These are phyloP conservation scores for Phytophthora palmivora DNA, from an alignment of 352 stramenopile genomes.

Conservation along the genomic window DNA sequence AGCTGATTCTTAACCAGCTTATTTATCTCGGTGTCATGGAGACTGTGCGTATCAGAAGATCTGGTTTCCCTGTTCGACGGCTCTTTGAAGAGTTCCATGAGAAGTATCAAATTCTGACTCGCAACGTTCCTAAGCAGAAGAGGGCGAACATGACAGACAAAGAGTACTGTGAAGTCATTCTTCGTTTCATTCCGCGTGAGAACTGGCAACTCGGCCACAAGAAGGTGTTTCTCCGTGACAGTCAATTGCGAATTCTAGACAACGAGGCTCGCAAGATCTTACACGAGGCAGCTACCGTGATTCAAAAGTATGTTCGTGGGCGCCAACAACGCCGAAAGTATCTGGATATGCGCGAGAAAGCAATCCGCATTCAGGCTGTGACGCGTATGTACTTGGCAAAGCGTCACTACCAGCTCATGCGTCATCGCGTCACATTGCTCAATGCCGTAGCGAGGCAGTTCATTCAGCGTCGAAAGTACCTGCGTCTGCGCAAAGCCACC, in stretches of 20 bases:
- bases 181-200: constrained; percentile 78
- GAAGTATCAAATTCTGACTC: constrained; percentile 89
- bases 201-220: constrained; percentile 92
- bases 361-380: constrained; percentile 73
- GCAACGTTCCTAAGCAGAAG: constrained; percentile 69
- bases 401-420: constrained; percentile 56
- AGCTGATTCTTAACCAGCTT: constrained; percentile 89
- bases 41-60: constrained; percentile 89
- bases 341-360: constrained; percentile 56
- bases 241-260: constrained; percentile 81
- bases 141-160: constrained; percentile 67
- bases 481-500: constrained; percentile 63
- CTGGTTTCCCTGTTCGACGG: constrained; percentile 85
- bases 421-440: constrained; percentile 64
- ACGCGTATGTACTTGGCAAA: constrained; percentile 77
- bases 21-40: constrained; percentile 93
- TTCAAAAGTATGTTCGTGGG: constrained; percentile 80
- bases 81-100: constrained; percentile 88
- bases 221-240: constrained; percentile 90
- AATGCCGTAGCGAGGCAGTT: constrained; percentile 81
- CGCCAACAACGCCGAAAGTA: constrained; percentile 79
- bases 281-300: constrained; percentile 74
- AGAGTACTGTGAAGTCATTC: constrained; percentile 85
- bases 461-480: constrained; percentile 76
- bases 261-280: constrained; percentile 89